phyloP scores from a whole-genome alignment of 805 yeast genomes.

The Kodamaea restingae region DNA sequence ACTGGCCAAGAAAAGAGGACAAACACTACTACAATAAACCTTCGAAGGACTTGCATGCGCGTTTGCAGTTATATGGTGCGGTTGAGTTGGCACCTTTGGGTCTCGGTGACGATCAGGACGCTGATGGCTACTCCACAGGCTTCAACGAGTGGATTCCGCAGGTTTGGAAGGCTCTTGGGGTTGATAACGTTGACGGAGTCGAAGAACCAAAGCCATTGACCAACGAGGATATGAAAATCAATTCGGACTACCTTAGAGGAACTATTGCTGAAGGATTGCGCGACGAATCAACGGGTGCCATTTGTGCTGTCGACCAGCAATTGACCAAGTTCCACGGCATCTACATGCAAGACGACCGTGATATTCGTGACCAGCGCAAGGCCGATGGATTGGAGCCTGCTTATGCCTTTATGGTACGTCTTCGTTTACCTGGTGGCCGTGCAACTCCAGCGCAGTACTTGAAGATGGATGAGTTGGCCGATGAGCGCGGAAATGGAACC shows the following conservation, averaged over 20 bases:
- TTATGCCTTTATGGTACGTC: constrained; percentile 94
- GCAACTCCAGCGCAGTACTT: constrained; percentile 90
- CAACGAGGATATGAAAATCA: constrained; percentile 91
- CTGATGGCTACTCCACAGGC: constrained; percentile 93
- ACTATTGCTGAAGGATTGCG: constrained; percentile 82
- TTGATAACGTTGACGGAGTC: constrained; percentile 71
- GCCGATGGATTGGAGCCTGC: constrained; percentile 93
- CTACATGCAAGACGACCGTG: constrained; percentile 98
- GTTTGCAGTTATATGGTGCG: constrained; percentile 69
- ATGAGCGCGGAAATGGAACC: constrained; percentile 85
- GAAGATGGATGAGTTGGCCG: constrained; percentile 74
- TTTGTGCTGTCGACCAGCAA: constrained; percentile 87
- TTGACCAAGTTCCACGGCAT: constrained; percentile 96
- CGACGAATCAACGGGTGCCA: constrained; percentile 86
- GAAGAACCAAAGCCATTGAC: constrained; percentile 90
- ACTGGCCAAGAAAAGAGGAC: constrained; percentile 98
- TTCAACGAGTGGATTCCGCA: constrained; percentile 80
- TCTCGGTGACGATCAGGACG: constrained; percentile 95
- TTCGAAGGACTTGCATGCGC: constrained; percentile 63
- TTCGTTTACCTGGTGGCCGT: constrained; percentile 89
- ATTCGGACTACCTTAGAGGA: constrained; percentile 85
- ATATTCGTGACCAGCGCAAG: constrained; percentile 87
- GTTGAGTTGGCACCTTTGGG: constrained; percentile 71
- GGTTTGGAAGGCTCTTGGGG: constrained; percentile 87
- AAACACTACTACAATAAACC: constrained; percentile 93